These are phyloP conservation scores for Amylocarpus encephaloides DNA, from an alignment of 2,329 filamentous ascomycete species.

Conservation along the genomic window DNA sequence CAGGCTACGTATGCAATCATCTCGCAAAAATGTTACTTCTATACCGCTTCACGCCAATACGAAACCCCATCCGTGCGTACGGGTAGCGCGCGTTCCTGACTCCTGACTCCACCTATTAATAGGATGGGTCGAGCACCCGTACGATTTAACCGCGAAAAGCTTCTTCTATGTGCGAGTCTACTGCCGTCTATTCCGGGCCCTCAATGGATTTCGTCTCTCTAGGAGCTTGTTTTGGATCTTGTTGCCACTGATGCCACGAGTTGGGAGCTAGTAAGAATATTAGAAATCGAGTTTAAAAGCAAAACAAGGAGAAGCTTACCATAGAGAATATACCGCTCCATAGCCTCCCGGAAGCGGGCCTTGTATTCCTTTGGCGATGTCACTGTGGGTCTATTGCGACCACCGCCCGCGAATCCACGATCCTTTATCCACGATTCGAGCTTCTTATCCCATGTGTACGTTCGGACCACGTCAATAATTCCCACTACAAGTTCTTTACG, in stretches of 20 bases:
- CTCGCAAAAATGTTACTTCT: no score
- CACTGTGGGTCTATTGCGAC: constrained; percentile 82
- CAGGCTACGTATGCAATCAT: no score
- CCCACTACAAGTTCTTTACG: constrained; percentile 90
- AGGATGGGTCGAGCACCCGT: no score
- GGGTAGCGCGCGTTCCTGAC: no score
- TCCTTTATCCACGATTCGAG: constrained; percentile 99
- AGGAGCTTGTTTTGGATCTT: not conserved
- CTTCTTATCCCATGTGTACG: constrained; percentile 99
- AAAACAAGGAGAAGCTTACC: constrained; percentile 13
- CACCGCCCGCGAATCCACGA: constrained; percentile 71
- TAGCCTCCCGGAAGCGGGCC: constrained; percentile 88
- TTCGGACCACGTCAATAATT: constrained; percentile 97
- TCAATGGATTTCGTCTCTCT: constrained; percentile 1
- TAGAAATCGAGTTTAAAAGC: not conserved
- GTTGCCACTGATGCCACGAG: constrained; percentile 18
- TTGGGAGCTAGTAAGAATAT: constrained; percentile 8
- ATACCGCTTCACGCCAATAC: no score
- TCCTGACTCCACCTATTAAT: no score
- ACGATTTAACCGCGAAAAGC: no score
- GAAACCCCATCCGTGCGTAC: no score
- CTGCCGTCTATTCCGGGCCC: constrained; percentile 1
- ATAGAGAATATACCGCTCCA: constrained; percentile 68
- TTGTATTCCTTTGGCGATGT: constrained; percentile 96
- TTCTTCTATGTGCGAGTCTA: no score